A percentile compares a stretch with the other conserved stretches of the same genome.
Evolutionary conservation across 2,329 filamentous ascomycete species (phyloP).

Genomic region (Neofusicoccum sp.): DNA sequence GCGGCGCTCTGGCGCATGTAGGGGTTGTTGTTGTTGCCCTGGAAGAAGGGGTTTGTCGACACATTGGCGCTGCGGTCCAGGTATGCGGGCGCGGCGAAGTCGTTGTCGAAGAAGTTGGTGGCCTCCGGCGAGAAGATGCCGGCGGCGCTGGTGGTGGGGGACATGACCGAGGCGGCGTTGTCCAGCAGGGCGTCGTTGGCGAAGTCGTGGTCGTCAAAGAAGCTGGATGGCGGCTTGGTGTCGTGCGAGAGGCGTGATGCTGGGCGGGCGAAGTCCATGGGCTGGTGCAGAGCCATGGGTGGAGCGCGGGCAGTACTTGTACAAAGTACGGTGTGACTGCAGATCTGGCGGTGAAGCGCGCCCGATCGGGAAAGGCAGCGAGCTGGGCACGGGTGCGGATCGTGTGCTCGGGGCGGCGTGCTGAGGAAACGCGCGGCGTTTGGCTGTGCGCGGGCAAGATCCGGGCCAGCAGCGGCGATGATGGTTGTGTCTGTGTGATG

Average conservation of each 20-base stretch:
- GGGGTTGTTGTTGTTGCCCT: constrained; percentile 50
- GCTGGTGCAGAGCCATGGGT: constrained; percentile 35
- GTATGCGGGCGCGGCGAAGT: constrained; percentile 41
- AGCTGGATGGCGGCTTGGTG: constrained; percentile 38
- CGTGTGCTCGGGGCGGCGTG: constrained; percentile 3
- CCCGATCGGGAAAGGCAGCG: constrained; percentile 9
- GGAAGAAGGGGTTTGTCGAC: constrained; percentile 49
- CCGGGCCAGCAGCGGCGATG: constrained; percentile 16
- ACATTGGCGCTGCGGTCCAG: constrained; percentile 34
- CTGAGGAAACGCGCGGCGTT: constrained; percentile 12
- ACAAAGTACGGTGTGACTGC: constrained; percentile 38
- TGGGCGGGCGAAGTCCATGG: constrained; percentile 40
- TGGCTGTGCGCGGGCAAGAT: constrained; percentile 16
- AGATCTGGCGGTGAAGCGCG: constrained; percentile 17
- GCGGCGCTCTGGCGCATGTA: constrained; percentile 62
- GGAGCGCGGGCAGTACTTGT: constrained; percentile 28
- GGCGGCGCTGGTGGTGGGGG: constrained; percentile 47
- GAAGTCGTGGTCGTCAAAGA: constrained; percentile 48
- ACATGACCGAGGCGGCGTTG: constrained; percentile 46
- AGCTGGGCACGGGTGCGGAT: constrained; percentile 9
- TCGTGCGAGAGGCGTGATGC: constrained; percentile 36
- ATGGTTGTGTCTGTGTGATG: constrained; percentile 11
- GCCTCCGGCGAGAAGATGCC: constrained; percentile 54
- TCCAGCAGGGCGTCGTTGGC: constrained; percentile 49
- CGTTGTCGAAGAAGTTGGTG: constrained; percentile 51